These are phyloP conservation scores for apple (Malus domestica) DNA, from an alignment of 306 rosid species.

Conservation along the genomic window DNA sequence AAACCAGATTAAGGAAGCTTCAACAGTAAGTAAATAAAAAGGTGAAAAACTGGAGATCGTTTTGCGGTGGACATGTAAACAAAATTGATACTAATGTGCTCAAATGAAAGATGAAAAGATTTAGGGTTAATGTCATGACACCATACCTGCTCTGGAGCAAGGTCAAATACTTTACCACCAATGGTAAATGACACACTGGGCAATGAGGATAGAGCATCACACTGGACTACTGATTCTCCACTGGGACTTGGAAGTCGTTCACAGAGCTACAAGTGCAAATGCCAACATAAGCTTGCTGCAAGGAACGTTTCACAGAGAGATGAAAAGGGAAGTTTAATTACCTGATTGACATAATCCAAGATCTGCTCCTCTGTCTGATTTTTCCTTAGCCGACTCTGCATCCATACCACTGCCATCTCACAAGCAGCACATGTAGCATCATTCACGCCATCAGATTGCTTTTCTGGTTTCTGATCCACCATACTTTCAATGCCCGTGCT, in stretches of 20 bases:
- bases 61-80: neutral
- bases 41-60: neutral
- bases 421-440: slow-evolving; percentile 39
- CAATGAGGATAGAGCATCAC: slow-evolving; percentile 40
- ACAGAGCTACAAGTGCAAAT: slow-evolving; percentile 38
- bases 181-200: slow-evolving; percentile 49
- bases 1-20: neutral
- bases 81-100: neutral
- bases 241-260: slow-evolving; percentile 59
- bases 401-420: slow-evolving; percentile 63
- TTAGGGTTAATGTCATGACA: neutral
- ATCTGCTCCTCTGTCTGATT: slow-evolving; percentile 51
- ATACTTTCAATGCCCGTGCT: slow-evolving; percentile 43
- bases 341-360: slow-evolving; percentile 42
- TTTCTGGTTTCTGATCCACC: slow-evolving; percentile 22
- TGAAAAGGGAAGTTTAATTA: neutral
- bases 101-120: neutral
- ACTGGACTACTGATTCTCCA: slow-evolving; percentile 53
- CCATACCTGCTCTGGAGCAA: slow-evolving; percentile 51
- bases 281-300: slow-evolving; percentile 6
- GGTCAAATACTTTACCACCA: slow-evolving; percentile 51
- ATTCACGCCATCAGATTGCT: slow-evolving; percentile 9
- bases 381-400: slow-evolving; percentile 41
- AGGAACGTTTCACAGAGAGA: neutral
- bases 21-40: neutral